phyloP scores from a whole-genome alignment of 768 basidiomycete species.

The Exidia glandulosa region DNA sequence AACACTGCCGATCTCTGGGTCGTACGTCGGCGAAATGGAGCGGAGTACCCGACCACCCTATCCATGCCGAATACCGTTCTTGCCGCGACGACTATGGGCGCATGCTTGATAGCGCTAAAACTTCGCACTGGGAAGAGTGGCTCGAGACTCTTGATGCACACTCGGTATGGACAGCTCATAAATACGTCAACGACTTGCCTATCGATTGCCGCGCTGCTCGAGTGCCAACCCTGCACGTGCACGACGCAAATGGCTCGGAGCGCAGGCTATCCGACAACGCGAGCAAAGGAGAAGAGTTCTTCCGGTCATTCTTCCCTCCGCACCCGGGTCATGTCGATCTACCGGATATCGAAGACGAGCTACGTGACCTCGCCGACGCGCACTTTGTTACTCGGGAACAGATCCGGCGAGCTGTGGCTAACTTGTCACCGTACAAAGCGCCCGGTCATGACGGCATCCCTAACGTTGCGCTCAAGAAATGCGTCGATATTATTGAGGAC shows the following conservation, averaged over 20 bases:
- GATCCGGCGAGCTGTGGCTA: neutral
- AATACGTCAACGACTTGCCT: neutral
- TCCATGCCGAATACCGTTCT: conserved; percentile 4
- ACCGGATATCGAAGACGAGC: conserved; percentile 7
- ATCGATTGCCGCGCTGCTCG: conserved; percentile 1
- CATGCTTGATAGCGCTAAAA: conserved; percentile 10
- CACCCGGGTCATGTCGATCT: neutral
- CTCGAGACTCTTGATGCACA: conserved; percentile 8
- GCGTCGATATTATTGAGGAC: too few relatives aligned
- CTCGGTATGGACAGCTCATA: conserved; percentile 11
- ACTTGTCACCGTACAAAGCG: conserved; percentile 1
- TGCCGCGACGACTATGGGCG: conserved; percentile 6
- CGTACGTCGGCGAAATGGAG: neutral
- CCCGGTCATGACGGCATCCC: neutral
- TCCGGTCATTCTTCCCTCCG: conserved; percentile 15
- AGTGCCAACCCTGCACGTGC: neutral
- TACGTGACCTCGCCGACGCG: neutral
- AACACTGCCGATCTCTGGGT: conserved; percentile 6
- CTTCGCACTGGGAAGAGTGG: conserved; percentile 14
- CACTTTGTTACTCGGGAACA: conserved; percentile 5
- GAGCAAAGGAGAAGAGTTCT: conserved; percentile 11
- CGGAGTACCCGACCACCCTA: neutral
- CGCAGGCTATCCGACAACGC: conserved; percentile 11
- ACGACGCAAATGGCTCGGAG: conserved; percentile 1
- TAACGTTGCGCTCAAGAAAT: conserved; percentile 1